Base-by-base conservation (phyloP, 2,329 filamentous ascomycete species). In the Aspergillus tamarii region DNA sequence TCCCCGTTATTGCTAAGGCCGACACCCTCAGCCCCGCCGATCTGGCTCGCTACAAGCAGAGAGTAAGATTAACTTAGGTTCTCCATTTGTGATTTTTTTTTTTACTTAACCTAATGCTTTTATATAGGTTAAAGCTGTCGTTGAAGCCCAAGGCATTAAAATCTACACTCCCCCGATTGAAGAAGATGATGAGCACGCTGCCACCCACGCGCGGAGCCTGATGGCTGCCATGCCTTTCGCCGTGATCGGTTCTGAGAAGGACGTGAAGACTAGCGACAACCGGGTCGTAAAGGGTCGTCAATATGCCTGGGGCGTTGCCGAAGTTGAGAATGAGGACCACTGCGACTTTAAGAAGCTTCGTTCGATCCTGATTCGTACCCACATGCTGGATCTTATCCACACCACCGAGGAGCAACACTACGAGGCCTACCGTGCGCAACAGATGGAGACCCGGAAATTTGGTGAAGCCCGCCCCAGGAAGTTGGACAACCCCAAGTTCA, bases 341-440 rank as follows among this genome's bases (percentile, higher is more conserved):
- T 99, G 95, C 84, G 95, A 99, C 83, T 99, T 99, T 87, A 99
- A 99, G 91, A 99, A 99, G 87, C 91, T 99, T 68, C 94, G 95
- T 75, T 97, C 94, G 56, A 98, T 99, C 76, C 87, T 99, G 71
- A 98, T 99, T 85, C 93, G 95, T 81, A 97, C 94, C 57, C 95
- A 99, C 86, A 99, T 99, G 95, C 89, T 99, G 75, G 95, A 99
- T 80, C 91, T 99, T 69, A 99, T 99, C 79, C 95, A 99, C 86
- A 99, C 96, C 69, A 99, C 95, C 72, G 95, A 99, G 84, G 95
- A 99, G 86, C 90, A 93, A 75, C 95, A 99, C 87, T 99, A 99
- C 85, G 95, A 99, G 83, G 94, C 93, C 66, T 99, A 99, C 87
- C 94, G 95, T 74, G 95, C 95, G 61, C 93, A 96, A 82, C 96